Evolutionary conservation across 1,139 yeast species (phyloP).

Genomic region (Sugiyamaella castrensis): DNA sequence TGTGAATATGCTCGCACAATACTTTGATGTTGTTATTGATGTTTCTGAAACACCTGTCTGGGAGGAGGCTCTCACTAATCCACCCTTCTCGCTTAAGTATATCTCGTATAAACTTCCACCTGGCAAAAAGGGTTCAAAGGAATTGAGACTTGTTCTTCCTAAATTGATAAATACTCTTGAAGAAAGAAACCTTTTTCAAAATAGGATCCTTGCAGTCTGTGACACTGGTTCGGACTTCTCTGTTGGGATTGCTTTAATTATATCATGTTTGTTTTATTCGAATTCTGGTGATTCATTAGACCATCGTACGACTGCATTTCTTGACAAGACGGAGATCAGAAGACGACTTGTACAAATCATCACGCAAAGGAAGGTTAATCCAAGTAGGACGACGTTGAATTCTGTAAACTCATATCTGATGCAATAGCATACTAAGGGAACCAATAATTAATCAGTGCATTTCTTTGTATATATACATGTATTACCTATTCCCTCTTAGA

Average conservation of each 20-base stretch:
- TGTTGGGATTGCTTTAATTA: constrained; percentile 54
- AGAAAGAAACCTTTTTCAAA: constrained; percentile 16
- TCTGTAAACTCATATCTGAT: constrained; percentile 32
- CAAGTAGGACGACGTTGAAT: constrained; percentile 74
- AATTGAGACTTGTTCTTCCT: constrained; percentile 47
- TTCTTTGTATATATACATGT: constrained; percentile 1
- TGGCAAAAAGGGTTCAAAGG: constrained; percentile 63
- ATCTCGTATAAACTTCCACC: constrained; percentile 38
- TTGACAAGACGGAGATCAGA: constrained; percentile 45
- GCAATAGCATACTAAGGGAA: constrained; percentile 20
- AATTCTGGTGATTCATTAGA: constrained; percentile 40
- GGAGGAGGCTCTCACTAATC: too few species aligned
- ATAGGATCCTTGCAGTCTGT: constrained; percentile 49
- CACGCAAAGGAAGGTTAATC: constrained; percentile 53
- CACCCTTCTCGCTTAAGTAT: background rate
- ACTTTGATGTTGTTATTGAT: constrained; percentile 20
- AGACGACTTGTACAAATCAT: constrained; percentile 54
- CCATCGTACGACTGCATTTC: constrained; percentile 22
- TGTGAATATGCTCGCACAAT: background rate
- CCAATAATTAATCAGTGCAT: background rate
- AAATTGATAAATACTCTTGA: constrained; percentile 34
- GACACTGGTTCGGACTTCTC: constrained; percentile 66
- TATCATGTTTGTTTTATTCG: constrained; percentile 49
- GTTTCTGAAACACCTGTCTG: constrained; percentile 3
- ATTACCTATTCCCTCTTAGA: constrained; percentile 3